Base-by-base conservation (phyloP, 345 rosid genomes). In the Sonneratia caseolaris region DNA sequence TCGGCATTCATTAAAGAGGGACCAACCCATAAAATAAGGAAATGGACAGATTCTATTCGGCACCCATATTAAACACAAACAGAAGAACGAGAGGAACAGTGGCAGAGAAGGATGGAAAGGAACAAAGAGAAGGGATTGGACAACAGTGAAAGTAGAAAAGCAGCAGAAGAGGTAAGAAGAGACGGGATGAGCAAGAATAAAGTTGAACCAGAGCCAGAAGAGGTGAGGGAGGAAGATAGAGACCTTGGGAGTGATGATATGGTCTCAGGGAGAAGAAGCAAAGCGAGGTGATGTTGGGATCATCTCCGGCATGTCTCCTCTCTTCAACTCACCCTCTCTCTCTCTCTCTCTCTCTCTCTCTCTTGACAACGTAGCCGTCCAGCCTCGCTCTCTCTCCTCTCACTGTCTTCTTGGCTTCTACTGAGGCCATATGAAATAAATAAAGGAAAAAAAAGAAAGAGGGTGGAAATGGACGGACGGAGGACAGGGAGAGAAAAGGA, bases 221-320 rank as follows among this genome's bases (percentile, higher is more conserved):
- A 74, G 68, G 66, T 12, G 27, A 64, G 21, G 40, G 61, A 51
- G 24, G 40, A 53, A 66, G 35, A 56, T 65, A 24, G 37, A 2
- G 38, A 7, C 4, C 42, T 32, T 40, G 47, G 38, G 37, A 56
- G 42, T 48, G 65, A 81, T 68, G 80, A 80, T 80, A 75, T 70
- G 76, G 53, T 43, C 51, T 72, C 7, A 71, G 55, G 42, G 67
- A 69, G 79, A 70, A 75, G 81, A 74, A 75, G 82, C 77, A 82
- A 70, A 47, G 69, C 59, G 69, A 55, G 69, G 59, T 21, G 72
- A 55, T 81, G 90, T 80, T 79, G 86, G 84, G 78, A 72, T 77
- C 81, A 77, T 76, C 64, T 78, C 70, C 74, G 71, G 74, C 90
- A 83, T 81, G 90, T 84, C 84, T 75, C 90, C 83, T 70, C 75